Evolutionary conservation across 1,284 basidiomycete species (phyloP).

Genomic region (Trichosporon sp.): DNA sequence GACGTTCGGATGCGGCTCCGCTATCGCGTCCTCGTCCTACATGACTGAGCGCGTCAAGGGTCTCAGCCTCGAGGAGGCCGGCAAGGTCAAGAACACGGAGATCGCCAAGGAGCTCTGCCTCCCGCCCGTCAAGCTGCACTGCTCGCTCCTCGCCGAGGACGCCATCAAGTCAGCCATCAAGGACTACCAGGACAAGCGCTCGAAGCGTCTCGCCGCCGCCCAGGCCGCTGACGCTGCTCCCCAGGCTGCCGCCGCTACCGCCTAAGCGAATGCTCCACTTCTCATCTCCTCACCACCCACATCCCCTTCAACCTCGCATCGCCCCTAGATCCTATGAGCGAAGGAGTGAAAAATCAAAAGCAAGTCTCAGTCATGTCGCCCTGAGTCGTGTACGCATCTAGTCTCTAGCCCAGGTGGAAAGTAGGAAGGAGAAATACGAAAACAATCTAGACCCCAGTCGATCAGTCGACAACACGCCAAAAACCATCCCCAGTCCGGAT

Average conservation of each 20-base stretch:
- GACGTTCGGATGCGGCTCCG: constrained; percentile 86
- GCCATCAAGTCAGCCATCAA: constrained; percentile 93
- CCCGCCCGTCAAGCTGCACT: constrained; percentile 86
- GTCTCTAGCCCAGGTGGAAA: too few relatives aligned
- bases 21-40: constrained; percentile 94
- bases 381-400: too few relatives aligned
- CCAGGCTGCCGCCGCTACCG: constrained; percentile 16
- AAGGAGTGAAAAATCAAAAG: too few relatives aligned
- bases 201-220: constrained; percentile 50
- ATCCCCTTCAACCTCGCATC: not conserved
- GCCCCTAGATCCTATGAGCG: too few relatives aligned
- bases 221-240: constrained; percentile 16
- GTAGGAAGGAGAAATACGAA: too few relatives aligned
- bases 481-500: too few relatives aligned
- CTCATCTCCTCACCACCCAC: not conserved
- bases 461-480: too few relatives aligned
- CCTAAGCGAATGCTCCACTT: not conserved
- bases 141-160: constrained; percentile 92
- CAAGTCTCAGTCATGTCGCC: too few relatives aligned
- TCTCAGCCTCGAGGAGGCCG: constrained; percentile 88
- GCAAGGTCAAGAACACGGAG: constrained; percentile 97
- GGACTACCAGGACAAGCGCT: constrained; percentile 82
- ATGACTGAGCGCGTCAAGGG: constrained; percentile 99
- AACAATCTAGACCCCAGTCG: too few relatives aligned
- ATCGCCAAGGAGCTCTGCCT: constrained; percentile 95